Conservation (phyloP, 768 basidiomycete genomes). For the Mycena belliarum region DNA sequence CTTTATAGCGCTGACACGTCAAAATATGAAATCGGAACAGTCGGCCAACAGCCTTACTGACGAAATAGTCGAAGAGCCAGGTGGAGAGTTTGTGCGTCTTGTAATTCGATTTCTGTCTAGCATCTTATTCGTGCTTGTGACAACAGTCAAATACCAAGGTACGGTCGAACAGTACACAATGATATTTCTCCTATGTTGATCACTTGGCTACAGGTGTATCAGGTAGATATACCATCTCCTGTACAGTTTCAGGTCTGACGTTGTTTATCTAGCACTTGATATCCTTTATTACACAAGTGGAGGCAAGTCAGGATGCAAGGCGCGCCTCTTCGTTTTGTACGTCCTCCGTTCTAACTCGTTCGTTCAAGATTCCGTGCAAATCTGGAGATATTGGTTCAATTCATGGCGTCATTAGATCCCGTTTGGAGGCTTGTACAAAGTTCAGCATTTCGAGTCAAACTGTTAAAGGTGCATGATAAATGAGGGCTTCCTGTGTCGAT, state of each 20-base stretch:
- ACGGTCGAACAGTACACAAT: not conserved
- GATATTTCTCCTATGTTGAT: not conserved
- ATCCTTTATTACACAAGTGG: slow-evolving; percentile 11
- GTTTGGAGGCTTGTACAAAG: slow-evolving; percentile 24
- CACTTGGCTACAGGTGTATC: not conserved
- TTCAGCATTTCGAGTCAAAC: slow-evolving; percentile 19
- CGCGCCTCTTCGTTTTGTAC: not conserved
- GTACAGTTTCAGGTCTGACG: not conserved
- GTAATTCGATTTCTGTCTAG: not conserved
- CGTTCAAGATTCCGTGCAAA: slow-evolving; percentile 1
- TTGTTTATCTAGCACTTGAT: slow-evolving; percentile 12
- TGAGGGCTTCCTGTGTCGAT: not conserved
- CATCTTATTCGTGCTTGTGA: not conserved
- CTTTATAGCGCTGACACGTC: slow-evolving; percentile 8
- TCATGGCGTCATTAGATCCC: slow-evolving; percentile 23
- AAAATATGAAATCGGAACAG: slow-evolving; percentile 9
- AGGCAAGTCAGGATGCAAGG: slow-evolving; percentile 15
- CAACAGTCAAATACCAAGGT: slow-evolving; percentile 20
- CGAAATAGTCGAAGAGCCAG: not conserved
- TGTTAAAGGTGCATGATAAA: slow-evolving; percentile 14
- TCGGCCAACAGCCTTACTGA: not conserved
- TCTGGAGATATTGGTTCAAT: slow-evolving; percentile 14
- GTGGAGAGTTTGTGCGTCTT: slow-evolving; percentile 13
- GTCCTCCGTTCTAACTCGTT: not conserved
- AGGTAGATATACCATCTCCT: not conserved